phyloP scores from a whole-genome alignment of 345 rosid genomes.

The Erodium maritimum region DNA sequence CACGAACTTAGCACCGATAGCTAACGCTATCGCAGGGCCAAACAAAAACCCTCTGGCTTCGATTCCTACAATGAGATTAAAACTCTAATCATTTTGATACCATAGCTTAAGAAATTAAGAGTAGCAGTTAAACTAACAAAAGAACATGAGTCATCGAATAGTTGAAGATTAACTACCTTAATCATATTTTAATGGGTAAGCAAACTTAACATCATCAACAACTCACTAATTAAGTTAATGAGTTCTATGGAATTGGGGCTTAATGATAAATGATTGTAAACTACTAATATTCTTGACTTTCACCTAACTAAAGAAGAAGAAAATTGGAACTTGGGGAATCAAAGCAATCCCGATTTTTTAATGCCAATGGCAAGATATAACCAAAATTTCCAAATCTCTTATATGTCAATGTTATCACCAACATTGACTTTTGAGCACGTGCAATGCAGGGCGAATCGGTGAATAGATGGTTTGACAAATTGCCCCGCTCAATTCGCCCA shows the following conservation, averaged over 20 bases:
- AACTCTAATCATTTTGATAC: not conserved
- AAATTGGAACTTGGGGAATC: not conserved
- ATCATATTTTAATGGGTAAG: too few species aligned
- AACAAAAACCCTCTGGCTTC: conserved; percentile 88
- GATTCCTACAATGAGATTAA: conserved; percentile 34
- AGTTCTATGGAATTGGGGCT: not conserved
- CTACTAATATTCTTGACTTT: not conserved
- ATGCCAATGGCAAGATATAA: not conserved
- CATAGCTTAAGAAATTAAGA: too few species aligned
- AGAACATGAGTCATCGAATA: too few species aligned
- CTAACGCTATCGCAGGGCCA: conserved; percentile 78
- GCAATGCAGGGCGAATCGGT: too few species aligned
- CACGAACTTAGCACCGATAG: conserved; percentile 76
- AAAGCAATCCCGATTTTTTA: not conserved
- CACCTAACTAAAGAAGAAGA: not conserved
- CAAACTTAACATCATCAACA: not conserved
- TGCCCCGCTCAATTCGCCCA: too few species aligned
- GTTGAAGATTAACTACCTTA: too few species aligned
- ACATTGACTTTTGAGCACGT: not conserved
- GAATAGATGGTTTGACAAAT: too few species aligned
- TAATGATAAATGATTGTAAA: not conserved
- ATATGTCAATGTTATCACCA: not conserved
- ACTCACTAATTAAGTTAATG: not conserved
- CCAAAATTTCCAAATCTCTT: not conserved
- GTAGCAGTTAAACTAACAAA: too few species aligned